Conservation (phyloP, 352 stramenopile genomes). For the Sclerospora graminicola region DNA sequence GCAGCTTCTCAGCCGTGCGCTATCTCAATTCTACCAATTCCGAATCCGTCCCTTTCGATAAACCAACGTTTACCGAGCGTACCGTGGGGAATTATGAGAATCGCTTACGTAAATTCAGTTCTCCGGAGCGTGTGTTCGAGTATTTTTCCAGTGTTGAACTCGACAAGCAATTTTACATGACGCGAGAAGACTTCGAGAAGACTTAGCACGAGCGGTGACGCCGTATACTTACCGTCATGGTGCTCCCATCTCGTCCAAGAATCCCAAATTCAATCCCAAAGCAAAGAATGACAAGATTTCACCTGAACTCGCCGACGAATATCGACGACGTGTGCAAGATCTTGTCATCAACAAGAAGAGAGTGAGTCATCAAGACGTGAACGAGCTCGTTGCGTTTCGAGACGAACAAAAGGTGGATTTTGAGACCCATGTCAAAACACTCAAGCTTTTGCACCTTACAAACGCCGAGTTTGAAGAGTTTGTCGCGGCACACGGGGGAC, state of each 20-base stretch:
- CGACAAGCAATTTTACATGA: conserved; percentile 79
- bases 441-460: conserved; percentile 66
- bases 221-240: conserved; percentile 74
- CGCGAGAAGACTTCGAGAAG: conserved; percentile 61
- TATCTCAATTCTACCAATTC: not conserved
- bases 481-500: conserved; percentile 52
- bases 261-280: conserved; percentile 75
- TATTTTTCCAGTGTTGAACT: conserved; percentile 85
- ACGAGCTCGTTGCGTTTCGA: conserved; percentile 41
- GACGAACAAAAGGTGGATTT: conserved; percentile 63
- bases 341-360: conserved; percentile 44
- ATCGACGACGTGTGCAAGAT: conserved; percentile 37
- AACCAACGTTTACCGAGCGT: conserved; percentile 62
- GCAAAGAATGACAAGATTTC: conserved; percentile 32
- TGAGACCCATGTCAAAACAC: conserved; percentile 73
- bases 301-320: conserved; percentile 40
- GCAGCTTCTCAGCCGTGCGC: conserved; percentile 5
- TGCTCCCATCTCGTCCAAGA: conserved; percentile 64
- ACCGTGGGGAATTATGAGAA: conserved; percentile 86
- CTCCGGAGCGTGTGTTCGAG: conserved; percentile 83
- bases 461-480: conserved; percentile 81
- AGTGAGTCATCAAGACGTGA: conserved; percentile 36
- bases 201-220: conserved; percentile 75
- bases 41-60: conserved; percentile 12
- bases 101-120: conserved; percentile 73